Evolutionary conservation across 75 land plant species (phyloP).

Genomic region (Cupressus sempervirens): DNA sequence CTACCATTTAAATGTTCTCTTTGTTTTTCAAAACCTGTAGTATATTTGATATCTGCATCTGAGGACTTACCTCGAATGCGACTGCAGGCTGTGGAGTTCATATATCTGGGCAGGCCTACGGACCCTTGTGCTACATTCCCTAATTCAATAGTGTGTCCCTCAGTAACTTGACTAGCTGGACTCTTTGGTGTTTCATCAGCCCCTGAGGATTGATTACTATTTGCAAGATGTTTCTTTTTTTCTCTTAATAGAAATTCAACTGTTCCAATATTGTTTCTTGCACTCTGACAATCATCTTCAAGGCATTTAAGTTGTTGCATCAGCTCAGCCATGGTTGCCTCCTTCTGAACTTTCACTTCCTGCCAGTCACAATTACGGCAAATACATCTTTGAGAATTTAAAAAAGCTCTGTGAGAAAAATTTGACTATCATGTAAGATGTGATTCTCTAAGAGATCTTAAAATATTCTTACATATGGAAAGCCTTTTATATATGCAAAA

Average conservation of each 20-base stretch:
- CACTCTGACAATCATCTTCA: conserved; percentile 12
- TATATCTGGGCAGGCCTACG: conserved; percentile 11
- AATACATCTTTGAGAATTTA: neutral
- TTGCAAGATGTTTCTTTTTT: conserved; percentile 4
- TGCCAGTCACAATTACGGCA: neutral
- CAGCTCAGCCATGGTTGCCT: conserved; percentile 3
- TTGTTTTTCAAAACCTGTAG: neutral
- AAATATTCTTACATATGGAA: neutral
- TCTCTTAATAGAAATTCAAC: conserved; percentile 8
- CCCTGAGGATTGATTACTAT: neutral
- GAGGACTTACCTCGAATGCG: conserved; percentile 4
- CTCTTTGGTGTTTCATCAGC: neutral
- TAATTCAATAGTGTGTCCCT: neutral
- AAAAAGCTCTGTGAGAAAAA: neutral
- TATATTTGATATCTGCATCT: conserved; percentile 5
- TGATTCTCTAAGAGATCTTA: neutral
- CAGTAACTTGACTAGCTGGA: neutral
- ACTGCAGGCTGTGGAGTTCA: conserved; percentile 9
- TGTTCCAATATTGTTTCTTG: conserved; percentile 5
- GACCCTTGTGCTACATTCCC: conserved; percentile 17
- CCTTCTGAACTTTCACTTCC: conserved; percentile 7
- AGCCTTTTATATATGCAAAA: neutral
- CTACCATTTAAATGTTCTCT: neutral
- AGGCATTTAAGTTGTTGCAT: conserved; percentile 8
- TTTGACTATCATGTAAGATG: neutral